Base-by-base conservation (phyloP, 192 early-diverging fungal genomes). In the Backusella tarrabulga region DNA sequence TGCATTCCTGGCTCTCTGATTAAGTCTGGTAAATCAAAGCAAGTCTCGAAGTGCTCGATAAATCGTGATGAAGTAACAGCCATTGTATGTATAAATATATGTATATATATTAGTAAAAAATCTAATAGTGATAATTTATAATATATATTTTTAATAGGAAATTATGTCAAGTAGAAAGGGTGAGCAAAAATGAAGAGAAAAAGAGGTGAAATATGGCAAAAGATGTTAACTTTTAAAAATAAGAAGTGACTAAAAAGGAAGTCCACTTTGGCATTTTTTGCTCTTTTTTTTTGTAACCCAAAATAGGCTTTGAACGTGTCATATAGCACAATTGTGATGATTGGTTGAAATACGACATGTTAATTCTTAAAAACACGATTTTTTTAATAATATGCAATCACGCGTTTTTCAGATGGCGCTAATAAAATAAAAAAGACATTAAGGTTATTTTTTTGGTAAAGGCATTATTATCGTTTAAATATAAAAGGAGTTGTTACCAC, bases 1-100 rank as follows among this genome's bases (percentile, higher is more conserved):
- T 50, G 46, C 7, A 50, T n/a, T n/a, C 17, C 6, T 50, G 56
- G 56, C n/a, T 23, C 56, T 29, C 9, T 14, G 29, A 63, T 29
- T 29, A 63, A 12, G 9, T 63, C 56, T 63, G 56, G 56, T 12
- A 63, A 38, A 21, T 70, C 68, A 38, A 70, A 38, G 36, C 17
- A 35, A 5, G 21, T 14, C 12, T 70, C 68, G 23, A 70, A 70
- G 35, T 70, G 68, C n/a, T 70, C 68, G 41, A 38, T 35, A 70
- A 70, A 70, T 35, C 68, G 68, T 14, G 68, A 70, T 38, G 67
- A 36, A 68, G 34, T n/a, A 34, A 68, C n/a, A 32, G 19, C 35
- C 35, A 36, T 34, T 34, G 14, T 68, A n/a, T 68, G 6, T 52
- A 19, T 21, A 19, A 17, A 56, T 26, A 44, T 44, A 44, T 44